phyloP scores from a whole-genome alignment of 306 rosid genomes.

The Chamaecrista fasciculata region DNA sequence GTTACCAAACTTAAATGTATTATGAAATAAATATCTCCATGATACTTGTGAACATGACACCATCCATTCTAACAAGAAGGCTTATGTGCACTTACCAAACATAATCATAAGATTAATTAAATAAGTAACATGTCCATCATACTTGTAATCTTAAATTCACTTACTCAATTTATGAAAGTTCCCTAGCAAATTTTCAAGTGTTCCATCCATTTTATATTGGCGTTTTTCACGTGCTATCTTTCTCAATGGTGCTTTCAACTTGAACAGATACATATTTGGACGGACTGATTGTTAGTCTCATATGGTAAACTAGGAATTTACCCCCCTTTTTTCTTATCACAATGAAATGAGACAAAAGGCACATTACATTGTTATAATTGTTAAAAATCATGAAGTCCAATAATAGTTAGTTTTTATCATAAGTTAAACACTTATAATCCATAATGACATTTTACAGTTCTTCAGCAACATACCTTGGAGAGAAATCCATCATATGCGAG shows the following conservation, averaged over 20 bases:
- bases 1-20: too few relatives aligned
- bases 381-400: conserved; percentile 9
- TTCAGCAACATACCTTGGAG: conserved; percentile 56
- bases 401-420: not conserved
- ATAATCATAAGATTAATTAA: not conserved
- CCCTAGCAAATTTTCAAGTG: too few relatives aligned
- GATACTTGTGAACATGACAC: not conserved
- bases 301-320: not conserved
- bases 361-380: not conserved
- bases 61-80: conserved; percentile 9
- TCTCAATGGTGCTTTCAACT: not conserved
- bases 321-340: not conserved
- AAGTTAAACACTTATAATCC: not conserved
- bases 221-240: too few relatives aligned
- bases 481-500: conserved; percentile 88
- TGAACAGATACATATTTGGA: not conserved
- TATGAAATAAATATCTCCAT: too few relatives aligned
- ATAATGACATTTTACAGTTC: conserved; percentile 1
- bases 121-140: not conserved
- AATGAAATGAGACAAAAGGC: not conserved
- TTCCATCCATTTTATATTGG: too few relatives aligned
- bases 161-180: too few relatives aligned
- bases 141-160: not conserved
- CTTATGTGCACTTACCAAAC: not conserved
- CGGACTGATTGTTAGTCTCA: not conserved